Percentiles rank a stretch among this genome's conserved stretches.
Evolutionary conservation across 306 rosid species (phyloP).

Genomic region (Cucumis cinereus): DNA sequence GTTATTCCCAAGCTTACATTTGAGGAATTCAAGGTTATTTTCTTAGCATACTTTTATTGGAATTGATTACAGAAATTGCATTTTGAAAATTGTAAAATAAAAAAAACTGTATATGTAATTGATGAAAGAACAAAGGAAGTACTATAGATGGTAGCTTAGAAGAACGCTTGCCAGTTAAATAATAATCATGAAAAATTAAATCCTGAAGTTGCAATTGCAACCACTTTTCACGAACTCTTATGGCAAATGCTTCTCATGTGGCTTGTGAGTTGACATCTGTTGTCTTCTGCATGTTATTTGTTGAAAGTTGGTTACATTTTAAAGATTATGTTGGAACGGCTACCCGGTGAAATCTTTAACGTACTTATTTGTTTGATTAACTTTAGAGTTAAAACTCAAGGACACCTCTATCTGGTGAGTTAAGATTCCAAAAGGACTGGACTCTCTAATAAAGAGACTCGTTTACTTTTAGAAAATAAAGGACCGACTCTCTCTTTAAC

Average conservation of each 20-base stretch:
- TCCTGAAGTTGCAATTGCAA: neutral
- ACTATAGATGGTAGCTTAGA: neutral
- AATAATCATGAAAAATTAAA: neutral
- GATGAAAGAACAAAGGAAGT: neutral
- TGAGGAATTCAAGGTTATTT: constrained; percentile 74
- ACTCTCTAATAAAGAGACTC: no score
- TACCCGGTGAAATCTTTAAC: neutral
- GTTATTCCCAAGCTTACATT: constrained; percentile 82
- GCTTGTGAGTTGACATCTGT: neutral
- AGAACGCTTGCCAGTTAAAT: neutral
- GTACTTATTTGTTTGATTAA: neutral
- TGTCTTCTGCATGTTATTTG: neutral
- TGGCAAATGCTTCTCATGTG: neutral
- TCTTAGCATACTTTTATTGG: neutral
- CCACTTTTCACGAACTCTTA: neutral
- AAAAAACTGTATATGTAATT: neutral
- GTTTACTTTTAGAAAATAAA: no score
- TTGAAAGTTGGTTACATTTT: neutral
- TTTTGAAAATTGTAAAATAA: neutral
- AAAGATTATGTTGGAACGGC: neutral
- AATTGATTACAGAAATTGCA: neutral
- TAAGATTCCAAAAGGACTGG: neutral
- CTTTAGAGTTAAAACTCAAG: neutral
- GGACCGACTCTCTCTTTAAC: neutral
- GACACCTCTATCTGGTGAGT: neutral